Evolutionary conservation across 116 monocot genomes (phyloP), one percentile per base, ranked within the genome.

Genomic region (Cymodocea nodosa): DNA sequence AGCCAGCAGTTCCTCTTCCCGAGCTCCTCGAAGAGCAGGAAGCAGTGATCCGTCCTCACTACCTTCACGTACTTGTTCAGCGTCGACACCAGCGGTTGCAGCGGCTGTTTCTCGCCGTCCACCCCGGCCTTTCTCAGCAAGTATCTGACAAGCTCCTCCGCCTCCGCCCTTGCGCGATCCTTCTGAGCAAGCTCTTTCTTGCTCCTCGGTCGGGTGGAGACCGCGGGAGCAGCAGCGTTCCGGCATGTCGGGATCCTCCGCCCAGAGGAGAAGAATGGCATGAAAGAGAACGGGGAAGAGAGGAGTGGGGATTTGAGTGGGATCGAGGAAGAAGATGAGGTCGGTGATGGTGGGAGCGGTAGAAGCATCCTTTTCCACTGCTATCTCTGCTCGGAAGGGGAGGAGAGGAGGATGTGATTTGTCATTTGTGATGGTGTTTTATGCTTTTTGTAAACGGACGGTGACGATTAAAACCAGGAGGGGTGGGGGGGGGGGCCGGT

Each of bases 11-110:
- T 89, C 50, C 72, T 69, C 69, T 73, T 89, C 44, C 86, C 98
- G n/a, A 92, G 84, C 67, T 99, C 89, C 71, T 99, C 92, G 63
- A 99, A 99, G 5, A 92, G 73, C 53, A 89, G 75, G 72, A 99
- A 98, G 73, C 98, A 98, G 63, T 99, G 92, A 63, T 92, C 92
- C 25, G 85, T 86, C 53, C 92, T 52, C 59, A 99, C 52, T 4
- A 74, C 65, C 70, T 62, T 75, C 60, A 86, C 98, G 51, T 77
- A 79, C 82, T 87, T 92, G 64, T 83, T 76, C 17, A 99, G 83
- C 39, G 81, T 81, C 51, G 83, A 9, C 13, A 81, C 76, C 50
- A 92, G 63, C 49, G 86, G 84, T 79, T 79, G 71, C 64, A 84
- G 83, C 40, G 84, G 83, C 40, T 62, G 35, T 17, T 67, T 34